These are phyloP conservation scores for Debaryomyces prosopidis DNA, from an alignment of 805 yeast genomes.

Conservation along the genomic window DNA sequence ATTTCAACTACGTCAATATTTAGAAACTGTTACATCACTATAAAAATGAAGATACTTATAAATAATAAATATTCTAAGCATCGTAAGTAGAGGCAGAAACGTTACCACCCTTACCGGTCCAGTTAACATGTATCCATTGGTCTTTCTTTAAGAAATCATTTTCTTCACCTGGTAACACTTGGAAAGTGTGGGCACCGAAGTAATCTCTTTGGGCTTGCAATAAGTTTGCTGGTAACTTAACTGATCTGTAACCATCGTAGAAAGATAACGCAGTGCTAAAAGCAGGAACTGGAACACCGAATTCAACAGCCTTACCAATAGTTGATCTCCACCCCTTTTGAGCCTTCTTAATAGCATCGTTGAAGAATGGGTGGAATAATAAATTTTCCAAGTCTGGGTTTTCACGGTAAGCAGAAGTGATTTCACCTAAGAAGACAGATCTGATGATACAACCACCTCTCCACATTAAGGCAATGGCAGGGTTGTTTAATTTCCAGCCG, in stretches of 20 bases:
- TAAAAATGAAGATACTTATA: background rate
- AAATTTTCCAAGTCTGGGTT: constrained; percentile 93
- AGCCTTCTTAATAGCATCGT: constrained; percentile 87
- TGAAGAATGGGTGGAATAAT: constrained; percentile 93
- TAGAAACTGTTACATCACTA: background rate
- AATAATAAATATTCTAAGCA: constrained; percentile 56
- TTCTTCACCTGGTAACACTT: constrained; percentile 85
- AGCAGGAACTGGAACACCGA: constrained; percentile 98
- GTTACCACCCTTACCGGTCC: constrained; percentile 99
- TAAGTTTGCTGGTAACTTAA: constrained; percentile 92
- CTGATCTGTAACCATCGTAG: constrained; percentile 99
- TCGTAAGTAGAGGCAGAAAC: constrained; percentile 92
- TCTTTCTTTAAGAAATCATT: constrained; percentile 74
- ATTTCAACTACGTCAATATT: background rate
- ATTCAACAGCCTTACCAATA: constrained; percentile 70
- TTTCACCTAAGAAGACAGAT: constrained; percentile 96
- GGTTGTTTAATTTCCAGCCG: constrained; percentile 96
- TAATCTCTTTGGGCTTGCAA: constrained; percentile 99
- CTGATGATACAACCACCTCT: constrained; percentile 99
- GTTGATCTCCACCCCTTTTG: constrained; percentile 95
- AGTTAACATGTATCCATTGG: constrained; percentile 90
- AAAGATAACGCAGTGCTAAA: constrained; percentile 94
- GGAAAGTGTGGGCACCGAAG: constrained; percentile 99
- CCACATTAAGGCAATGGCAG: constrained; percentile 99
- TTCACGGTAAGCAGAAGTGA: constrained; percentile 93